phyloP scores from a whole-genome alignment of 176 grass and related monocot species.

The Eleusine indica region DNA sequence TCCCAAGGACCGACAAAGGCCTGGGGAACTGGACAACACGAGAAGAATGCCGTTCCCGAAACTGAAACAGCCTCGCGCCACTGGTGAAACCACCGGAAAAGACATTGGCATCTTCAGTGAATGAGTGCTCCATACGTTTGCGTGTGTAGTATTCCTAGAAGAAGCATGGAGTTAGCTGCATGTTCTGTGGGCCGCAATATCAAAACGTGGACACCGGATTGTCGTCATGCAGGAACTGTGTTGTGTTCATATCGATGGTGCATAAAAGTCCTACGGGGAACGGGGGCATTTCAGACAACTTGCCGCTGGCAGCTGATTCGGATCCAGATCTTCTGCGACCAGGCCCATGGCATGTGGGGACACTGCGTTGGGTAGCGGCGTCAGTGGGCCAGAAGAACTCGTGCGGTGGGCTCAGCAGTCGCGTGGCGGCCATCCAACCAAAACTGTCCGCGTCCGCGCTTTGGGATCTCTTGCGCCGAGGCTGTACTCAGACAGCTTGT shows the following conservation, averaged over 20 bases:
- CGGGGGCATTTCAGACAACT: not conserved
- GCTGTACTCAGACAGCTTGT: rapidly evolving
- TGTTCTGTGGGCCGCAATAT: not conserved
- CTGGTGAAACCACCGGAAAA: not conserved
- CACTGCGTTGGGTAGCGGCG: rapidly evolving
- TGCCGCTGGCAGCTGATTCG: conserved; percentile 53
- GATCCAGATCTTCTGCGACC: not conserved
- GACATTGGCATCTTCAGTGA: not conserved
- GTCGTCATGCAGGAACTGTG: not conserved
- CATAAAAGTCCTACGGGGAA: too few relatives aligned
- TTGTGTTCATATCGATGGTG: not conserved
- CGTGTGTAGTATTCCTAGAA: not conserved
- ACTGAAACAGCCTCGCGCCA: not conserved
- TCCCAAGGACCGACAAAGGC: not conserved
- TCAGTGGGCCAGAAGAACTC: rapidly evolving
- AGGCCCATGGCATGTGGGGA: rapidly evolving
- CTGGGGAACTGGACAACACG: not conserved
- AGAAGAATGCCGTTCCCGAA: not conserved
- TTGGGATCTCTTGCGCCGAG: not conserved
- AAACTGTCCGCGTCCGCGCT: conserved; percentile 7
- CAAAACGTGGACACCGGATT: conserved; percentile 26
- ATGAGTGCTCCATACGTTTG: not conserved
- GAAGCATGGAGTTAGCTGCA: not conserved
- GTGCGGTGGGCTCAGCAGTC: not conserved
- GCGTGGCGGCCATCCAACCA: conserved; percentile 34